Conservation (phyloP, 805 yeast genomes). For the Candida odintsovae region DNA sequence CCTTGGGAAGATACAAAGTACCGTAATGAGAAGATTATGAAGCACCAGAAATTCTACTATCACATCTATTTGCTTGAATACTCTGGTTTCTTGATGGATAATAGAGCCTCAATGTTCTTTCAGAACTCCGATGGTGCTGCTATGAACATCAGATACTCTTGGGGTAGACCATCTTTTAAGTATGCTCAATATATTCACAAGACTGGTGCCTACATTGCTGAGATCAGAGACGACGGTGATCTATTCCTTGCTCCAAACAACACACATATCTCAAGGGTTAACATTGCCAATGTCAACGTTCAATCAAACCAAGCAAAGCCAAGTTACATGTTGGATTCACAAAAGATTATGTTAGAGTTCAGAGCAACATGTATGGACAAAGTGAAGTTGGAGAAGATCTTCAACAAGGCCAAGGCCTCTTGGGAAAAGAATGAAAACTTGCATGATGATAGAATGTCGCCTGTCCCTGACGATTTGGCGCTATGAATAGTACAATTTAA, state of each 20-base stretch:
- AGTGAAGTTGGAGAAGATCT: constrained; percentile 42
- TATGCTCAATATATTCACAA: constrained; percentile 86
- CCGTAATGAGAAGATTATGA: constrained; percentile 32
- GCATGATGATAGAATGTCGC: constrained; percentile 3
- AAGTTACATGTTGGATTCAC: constrained; percentile 52
- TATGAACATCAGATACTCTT: constrained; percentile 73
- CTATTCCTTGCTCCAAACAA: constrained; percentile 84
- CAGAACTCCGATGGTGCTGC: constrained; percentile 37
- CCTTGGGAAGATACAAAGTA: constrained; percentile 67
- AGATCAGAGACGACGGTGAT: constrained; percentile 71
- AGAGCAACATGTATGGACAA: constrained; percentile 54
- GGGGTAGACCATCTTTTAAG: constrained; percentile 84
- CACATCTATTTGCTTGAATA: constrained; percentile 67
- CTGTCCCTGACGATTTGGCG: constrained; percentile 11
- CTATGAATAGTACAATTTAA: not conserved
- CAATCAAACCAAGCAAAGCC: constrained; percentile 26
- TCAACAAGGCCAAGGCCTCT: constrained; percentile 50
- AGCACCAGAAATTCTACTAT: constrained; percentile 59
- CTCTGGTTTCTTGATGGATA: constrained; percentile 76
- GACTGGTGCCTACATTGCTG: constrained; percentile 87
- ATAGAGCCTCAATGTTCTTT: constrained; percentile 64
- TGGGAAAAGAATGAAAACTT: constrained; percentile 27
- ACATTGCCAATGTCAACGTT: constrained; percentile 34
- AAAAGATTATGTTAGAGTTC: constrained; percentile 66
- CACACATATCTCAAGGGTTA: constrained; percentile 69